Base-by-base conservation (phyloP, 768 basidiomycete species). In the Xerocomellus intermedius region DNA sequence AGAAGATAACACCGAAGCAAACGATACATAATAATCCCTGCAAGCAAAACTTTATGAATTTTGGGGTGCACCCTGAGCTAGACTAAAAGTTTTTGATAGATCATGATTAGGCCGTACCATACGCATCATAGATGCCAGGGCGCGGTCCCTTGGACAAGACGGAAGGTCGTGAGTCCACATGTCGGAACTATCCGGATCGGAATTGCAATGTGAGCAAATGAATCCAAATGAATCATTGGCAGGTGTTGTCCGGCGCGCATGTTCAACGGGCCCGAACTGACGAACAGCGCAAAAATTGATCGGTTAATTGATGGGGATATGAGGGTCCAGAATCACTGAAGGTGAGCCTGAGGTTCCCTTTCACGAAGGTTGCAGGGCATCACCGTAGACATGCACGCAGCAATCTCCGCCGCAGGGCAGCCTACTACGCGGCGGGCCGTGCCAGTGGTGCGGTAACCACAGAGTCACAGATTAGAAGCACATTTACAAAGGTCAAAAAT, bases 21-120 rank as follows among this genome's bases (percentile, higher is more conserved):
- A 49, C 12, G 54, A 38, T 58, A 73, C 70, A 73, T 73, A 71
- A 71, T 73, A 68, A 52, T 26, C 49, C 51, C 52, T 64, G 65
- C 55, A 54, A 57, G 30, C 49, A 53, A 53, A 63, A 59, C 65
- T 56, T 65, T 60, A 58, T 52, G 52, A 32, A 50, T 55, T 68
- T 63, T 59, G 58, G 70, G 70, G 70, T 71, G 58, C 60, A 61
- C 70, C 70, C 70, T 71, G 70, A 67, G 32, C 48, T 49, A 56
- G 57, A 52, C 36, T n/a, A n/a, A n/a, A n/a, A n/a, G n/a, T 33
- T 52, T 55, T 55, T 49, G 54, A 56, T 55, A 41, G 45, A 58
- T 53, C 58, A 53, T 56, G 58, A 57, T 42, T 50, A 47, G 55
- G 48, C 37, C 24, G 8, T 30, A 30, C 30, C 30, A 44, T 42